phyloP scores from a whole-genome alignment of 805 yeast species.

The Candida glaebosa region DNA sequence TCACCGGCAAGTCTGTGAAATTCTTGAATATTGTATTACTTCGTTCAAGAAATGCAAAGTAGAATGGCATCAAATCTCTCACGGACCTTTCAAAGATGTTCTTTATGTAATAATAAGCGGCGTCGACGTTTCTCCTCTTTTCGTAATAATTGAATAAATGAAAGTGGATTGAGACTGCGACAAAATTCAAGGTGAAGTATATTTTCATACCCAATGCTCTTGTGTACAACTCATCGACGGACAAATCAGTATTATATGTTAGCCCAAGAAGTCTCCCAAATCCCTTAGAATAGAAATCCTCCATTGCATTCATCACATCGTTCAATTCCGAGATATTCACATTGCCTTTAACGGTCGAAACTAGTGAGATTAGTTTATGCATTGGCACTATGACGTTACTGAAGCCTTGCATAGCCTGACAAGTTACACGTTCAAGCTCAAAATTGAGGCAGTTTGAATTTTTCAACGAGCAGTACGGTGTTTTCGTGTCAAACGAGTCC shows the following conservation, averaged over 20 bases:
- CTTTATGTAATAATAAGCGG: slow-evolving; percentile 32
- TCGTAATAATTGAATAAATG: slow-evolving; percentile 42
- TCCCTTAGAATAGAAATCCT: slow-evolving; percentile 22
- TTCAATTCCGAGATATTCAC: slow-evolving; percentile 19
- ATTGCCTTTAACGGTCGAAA: slow-evolving; percentile 17
- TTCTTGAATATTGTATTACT: slow-evolving; percentile 36
- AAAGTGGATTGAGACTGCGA: slow-evolving; percentile 24
- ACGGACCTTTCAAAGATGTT: slow-evolving; percentile 22
- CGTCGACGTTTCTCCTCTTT: slow-evolving; percentile 17
- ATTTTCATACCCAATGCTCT: slow-evolving; percentile 15
- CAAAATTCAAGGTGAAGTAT: slow-evolving; percentile 24
- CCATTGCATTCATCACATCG: slow-evolving; percentile 31
- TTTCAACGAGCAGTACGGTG: slow-evolving; percentile 33
- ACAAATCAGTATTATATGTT: slow-evolving; percentile 15
- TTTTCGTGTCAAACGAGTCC: slow-evolving; percentile 25
- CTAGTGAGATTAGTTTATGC: slow-evolving; percentile 21
- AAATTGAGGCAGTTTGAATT: slow-evolving; percentile 31
- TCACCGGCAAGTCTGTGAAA: slow-evolving; percentile 39
- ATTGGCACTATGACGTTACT: slow-evolving; percentile 23
- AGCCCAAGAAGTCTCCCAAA: slow-evolving; percentile 31
- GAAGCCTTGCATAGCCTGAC: slow-evolving; percentile 24
- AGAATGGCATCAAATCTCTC: slow-evolving; percentile 30
- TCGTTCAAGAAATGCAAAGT: slow-evolving; percentile 27
- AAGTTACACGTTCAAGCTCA: slow-evolving; percentile 34
- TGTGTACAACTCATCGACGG: slow-evolving; percentile 6